Conservation (phyloP, 2,329 filamentous ascomycete genomes). For the Phyllosticta ampelicida region DNA sequence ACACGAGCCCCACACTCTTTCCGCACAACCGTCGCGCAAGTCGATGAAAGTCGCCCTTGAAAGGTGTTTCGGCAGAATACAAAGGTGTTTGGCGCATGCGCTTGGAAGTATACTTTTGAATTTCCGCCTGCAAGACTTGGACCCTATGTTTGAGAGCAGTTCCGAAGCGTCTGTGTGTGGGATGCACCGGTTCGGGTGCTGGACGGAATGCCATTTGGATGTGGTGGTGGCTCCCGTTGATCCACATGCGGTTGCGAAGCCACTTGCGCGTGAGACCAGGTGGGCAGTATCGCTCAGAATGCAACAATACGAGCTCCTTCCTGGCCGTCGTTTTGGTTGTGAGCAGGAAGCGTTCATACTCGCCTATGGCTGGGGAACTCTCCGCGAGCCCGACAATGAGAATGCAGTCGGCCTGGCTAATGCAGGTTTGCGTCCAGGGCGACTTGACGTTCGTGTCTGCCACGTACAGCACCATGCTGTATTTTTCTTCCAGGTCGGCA, state of each 20-base stretch:
- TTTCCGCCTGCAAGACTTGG: conserved; percentile 89
- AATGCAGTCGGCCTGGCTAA: conserved; percentile 93
- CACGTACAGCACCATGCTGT: conserved; percentile 87
- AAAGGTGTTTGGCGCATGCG: conserved; percentile 78
- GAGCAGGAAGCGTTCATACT: conserved; percentile 91
- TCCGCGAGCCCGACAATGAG: conserved; percentile 86
- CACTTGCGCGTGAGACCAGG: conserved; percentile 80
- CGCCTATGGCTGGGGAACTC: conserved; percentile 78
- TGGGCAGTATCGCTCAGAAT: conserved; percentile 76
- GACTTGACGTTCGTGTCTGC: conserved; percentile 96
- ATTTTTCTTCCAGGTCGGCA: conserved; percentile 94
- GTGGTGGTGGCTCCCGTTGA: conserved; percentile 95
- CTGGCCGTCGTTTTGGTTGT: conserved; percentile 95
- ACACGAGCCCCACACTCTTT: conserved; percentile 85
- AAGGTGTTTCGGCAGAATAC: conserved; percentile 83
- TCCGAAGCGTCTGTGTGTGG: conserved; percentile 66
- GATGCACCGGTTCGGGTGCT: conserved; percentile 64
- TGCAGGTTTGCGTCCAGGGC: conserved; percentile 97
- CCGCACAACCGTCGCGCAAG: conserved; percentile 83
- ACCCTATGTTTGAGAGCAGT: conserved; percentile 84
- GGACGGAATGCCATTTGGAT: conserved; percentile 87
- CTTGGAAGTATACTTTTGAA: conserved; percentile 95
- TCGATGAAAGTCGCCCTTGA: conserved; percentile 94
- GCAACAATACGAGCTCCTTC: conserved; percentile 83
- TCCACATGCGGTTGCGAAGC: conserved; percentile 85